Evolutionary conservation across 352 stramenopile genomes (phyloP), one percentile per base, ranked within the genome.

Genomic region (Phytophthora lateralis): DNA sequence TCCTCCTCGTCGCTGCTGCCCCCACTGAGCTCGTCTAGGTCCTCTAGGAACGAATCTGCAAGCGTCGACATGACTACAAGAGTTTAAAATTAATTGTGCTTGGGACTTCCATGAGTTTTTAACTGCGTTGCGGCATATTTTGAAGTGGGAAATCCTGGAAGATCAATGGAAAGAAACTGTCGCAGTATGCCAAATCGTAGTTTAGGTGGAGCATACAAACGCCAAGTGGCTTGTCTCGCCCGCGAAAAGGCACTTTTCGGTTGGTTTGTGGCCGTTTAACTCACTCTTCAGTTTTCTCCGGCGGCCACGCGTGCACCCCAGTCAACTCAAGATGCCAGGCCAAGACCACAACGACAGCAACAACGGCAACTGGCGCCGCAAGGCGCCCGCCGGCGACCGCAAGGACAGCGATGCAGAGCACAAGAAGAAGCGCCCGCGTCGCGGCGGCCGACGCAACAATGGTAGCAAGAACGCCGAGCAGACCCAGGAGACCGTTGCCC

Each of bases 21-120:
- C 8, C 80, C 87, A 61, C 88, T 93, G 26, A 97, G 85, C 56
- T 96, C 85, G 60, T 97, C 89, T 37, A 97, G 72, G 69, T 97
- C 89, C 60, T 95, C 89, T 15, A 97, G 70, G 66, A 97, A 97
- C 29, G 88, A 95, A 63, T 94, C 89, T 6, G 89, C 89, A 7
- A 97, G 70, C 44, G 89, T 90, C 56, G 82, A 82, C 86, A 95
- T 95, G 27, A n/a, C 72, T 39, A 11, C 34, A 39, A 39, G 34
- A 17, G 2, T 43, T 24, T 24, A 6, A n/a, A 15, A 39, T 17
- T 17, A 17, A 39, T 39, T 39, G 34, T n/a, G 34, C 6, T 9
- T 39, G 34, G n/a, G 34, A 39, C 10, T 37, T 14, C n/a, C 32
- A 15, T 4, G 43, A 21, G 20, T 29, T 3, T 0, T 7, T 6